Conservation (phyloP, 768 basidiomycete genomes). For the Boletus tylopilopsis region DNA sequence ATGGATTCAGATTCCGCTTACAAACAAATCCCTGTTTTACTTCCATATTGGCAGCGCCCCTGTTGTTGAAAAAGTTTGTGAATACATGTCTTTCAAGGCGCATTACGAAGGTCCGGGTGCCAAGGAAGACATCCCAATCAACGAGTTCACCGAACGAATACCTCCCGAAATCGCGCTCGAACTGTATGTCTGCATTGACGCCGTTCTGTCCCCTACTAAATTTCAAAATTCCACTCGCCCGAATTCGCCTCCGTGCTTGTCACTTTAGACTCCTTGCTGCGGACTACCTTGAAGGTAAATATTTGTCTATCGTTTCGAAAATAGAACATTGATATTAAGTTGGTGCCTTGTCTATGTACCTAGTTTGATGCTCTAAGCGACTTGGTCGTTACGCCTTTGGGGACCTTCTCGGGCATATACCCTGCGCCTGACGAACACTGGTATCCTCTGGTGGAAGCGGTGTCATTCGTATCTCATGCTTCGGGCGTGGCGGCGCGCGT, state of each 20-base stretch:
- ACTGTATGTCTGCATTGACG: conserved; percentile 52
- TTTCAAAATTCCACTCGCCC: conserved; percentile 1
- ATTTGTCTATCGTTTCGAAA: too few species aligned
- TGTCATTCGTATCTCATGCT: conserved; percentile 3
- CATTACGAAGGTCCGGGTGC: conserved; percentile 67
- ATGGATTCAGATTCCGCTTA: conserved; percentile 2
- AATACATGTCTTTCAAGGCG: conserved; percentile 85
- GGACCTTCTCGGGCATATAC: background rate
- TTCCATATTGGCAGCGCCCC: conserved; percentile 41
- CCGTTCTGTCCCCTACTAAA: conserved; percentile 16
- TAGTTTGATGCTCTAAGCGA: conserved; percentile 8
- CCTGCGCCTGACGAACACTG: background rate
- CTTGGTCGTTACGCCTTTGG: background rate
- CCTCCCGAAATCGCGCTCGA: conserved; percentile 87
- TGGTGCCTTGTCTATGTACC: background rate
- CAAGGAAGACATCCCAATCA: conserved; percentile 73
- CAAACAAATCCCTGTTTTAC: background rate
- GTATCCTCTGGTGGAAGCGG: conserved; percentile 1
- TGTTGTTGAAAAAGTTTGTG: conserved; percentile 83
- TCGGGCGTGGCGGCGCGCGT: background rate
- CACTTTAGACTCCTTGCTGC: conserved; percentile 52
- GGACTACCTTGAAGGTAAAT: conserved; percentile 61
- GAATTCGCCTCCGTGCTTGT: background rate
- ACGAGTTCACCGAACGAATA: conserved; percentile 79
- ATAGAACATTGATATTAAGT: too few species aligned